Base-by-base conservation (phyloP, 441 rosid genomes). In the Populus hybrid region DNA sequence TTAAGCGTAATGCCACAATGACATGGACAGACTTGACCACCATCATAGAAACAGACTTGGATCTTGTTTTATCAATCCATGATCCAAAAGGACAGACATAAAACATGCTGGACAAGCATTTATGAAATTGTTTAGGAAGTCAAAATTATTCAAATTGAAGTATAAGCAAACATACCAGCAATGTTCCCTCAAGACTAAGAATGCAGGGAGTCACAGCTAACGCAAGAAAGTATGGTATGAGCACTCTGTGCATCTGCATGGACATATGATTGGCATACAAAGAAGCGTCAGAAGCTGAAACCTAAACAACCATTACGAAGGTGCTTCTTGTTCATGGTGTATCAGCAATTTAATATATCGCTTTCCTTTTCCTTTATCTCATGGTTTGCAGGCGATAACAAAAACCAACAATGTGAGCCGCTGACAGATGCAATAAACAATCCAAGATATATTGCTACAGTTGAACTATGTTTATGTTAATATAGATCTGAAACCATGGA, bases 121-220 rank as follows among this genome's bases (percentile, higher is more conserved):
- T 5, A 26, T 1, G 42, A 9, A 32, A 26, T 2, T n/a, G 34
- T 11, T 66, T n/a, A 3, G 70, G 14, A 21, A 23, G 19, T 28
- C 8, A 9, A n/a, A 14, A 64, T 23, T 2, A 12, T 23, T 74
- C 24, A 14, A 21, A 23, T 38, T 36, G 36, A 12, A 34, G 5
- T 53, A 10, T 32, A 59, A 19, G 9, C 50, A 67, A 71, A 81
- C 87, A 72, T 87, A 96, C 99, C 95, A 96, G 84, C 88, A 96
- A 79, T 64, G 98, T 91, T 77, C 99, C 99, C 85, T 96, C 99
- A 10, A 96, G 89, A 82, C 94, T 84, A 75, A 86, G 93, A 71
- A 91, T 88, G 86, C 87, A 86, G 6, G 98, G 97, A 64, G 93
- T 84, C 70, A 82, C 90, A 71, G 85, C 87, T 79, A 94, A 76